Evolutionary conservation across 2,329 filamentous ascomycete genomes (phyloP).

Genomic region (Botrytis sinoallii): DNA sequence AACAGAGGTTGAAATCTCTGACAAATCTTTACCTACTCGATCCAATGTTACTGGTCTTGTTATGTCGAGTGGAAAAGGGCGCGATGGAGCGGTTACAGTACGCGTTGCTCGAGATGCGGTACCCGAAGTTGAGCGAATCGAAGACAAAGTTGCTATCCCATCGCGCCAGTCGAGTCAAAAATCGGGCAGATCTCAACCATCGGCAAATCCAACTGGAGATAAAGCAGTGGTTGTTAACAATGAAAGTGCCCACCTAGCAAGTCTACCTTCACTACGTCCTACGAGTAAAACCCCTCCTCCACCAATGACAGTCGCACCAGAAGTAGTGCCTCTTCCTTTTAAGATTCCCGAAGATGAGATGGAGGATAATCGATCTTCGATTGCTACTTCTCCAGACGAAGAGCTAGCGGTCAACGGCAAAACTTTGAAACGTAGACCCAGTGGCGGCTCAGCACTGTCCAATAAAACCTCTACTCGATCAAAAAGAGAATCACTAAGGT

Average conservation of each 20-base stretch:
- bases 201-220: conserved; percentile 38
- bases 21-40: conserved; percentile 35
- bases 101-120: conserved; percentile 36
- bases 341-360: conserved; percentile 50
- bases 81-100: conserved; percentile 32
- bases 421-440: conserved; percentile 49
- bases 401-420: conserved; percentile 56
- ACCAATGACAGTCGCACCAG: conserved; percentile 46
- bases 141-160: conserved; percentile 24
- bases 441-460: conserved; percentile 42
- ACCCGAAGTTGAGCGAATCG: conserved; percentile 53
- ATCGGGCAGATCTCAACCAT: conserved; percentile 24
- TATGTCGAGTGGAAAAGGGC: conserved; percentile 42
- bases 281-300: conserved; percentile 31
- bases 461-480: conserved; percentile 29
- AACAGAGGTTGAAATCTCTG: conserved; percentile 53
- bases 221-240: conserved; percentile 36
- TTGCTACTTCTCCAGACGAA: conserved; percentile 66
- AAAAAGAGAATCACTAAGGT: conserved; percentile 30
- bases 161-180: conserved; percentile 44
- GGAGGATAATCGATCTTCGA: conserved; percentile 57
- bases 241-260: conserved; percentile 35
- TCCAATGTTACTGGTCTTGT: conserved; percentile 43
- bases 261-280: conserved; percentile 31
- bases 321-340: conserved; percentile 65